Evolutionary conservation across 2,329 filamentous ascomycete genomes (phyloP).

Genomic region (Trichoderma hamatum): DNA sequence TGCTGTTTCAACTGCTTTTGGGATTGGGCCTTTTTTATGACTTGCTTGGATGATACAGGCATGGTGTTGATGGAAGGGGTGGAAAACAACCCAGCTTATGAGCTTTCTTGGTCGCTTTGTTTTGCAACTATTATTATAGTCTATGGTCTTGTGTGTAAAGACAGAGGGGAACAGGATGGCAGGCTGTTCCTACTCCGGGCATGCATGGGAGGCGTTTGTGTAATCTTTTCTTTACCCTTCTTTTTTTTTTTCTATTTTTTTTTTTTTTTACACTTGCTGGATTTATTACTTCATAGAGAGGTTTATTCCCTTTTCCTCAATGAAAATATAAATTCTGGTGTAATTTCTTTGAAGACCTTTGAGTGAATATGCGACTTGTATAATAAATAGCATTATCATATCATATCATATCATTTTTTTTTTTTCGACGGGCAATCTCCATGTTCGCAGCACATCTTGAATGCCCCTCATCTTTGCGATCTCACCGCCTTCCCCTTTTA

Average conservation of each 20-base stretch:
- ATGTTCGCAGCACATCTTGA: neutral
- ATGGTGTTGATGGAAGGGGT: conserved; percentile 22
- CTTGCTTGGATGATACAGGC: conserved; percentile 25
- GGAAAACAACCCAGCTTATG: conserved; percentile 5
- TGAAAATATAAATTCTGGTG: conserved; percentile 3
- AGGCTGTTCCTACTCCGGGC: conserved; percentile 13
- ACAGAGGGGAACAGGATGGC: conserved; percentile 8
- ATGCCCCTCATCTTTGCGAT: neutral
- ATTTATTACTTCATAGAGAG: neutral
- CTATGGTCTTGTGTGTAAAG: neutral
- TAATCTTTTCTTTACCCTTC: conserved; percentile 25
- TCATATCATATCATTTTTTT: neutral
- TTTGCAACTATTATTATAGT: neutral
- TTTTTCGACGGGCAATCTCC: neutral
- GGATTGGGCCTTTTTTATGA: conserved; percentile 8
- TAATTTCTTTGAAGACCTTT: neutral
- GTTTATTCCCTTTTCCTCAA: neutral
- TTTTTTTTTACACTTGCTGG: conserved; percentile 9
- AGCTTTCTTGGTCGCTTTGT: neutral
- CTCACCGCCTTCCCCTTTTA: conserved; percentile 33
- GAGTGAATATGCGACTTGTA: too few relatives aligned
- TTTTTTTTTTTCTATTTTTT: conserved; percentile 24
- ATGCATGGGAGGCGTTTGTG: conserved; percentile 29
- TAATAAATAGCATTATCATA: neutral
- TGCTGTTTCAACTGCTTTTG: conserved; percentile 14